Evolutionary conservation across 441 rosid species (phyloP).

Genomic region (Adansonia gregorii): DNA sequence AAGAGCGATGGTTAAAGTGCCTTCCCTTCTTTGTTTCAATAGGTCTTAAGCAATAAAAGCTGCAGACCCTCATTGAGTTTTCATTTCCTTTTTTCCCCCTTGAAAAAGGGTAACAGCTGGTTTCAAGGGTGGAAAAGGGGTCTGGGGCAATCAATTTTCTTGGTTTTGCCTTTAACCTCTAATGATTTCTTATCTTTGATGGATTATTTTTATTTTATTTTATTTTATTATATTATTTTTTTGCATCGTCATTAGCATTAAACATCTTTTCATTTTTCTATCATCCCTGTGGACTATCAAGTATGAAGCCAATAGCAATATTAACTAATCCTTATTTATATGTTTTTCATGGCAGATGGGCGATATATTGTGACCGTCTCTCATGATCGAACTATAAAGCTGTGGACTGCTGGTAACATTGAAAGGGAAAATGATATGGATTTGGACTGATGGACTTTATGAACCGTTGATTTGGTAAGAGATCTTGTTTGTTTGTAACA

Average conservation of each 20-base stretch:
- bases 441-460: conserved; percentile 14
- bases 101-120: background rate
- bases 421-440: conserved; percentile 23
- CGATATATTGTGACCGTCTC: conserved; percentile 26
- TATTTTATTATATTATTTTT: background rate
- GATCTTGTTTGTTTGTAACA: background rate
- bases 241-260: background rate
- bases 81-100: background rate
- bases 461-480: background rate
- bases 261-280: background rate
- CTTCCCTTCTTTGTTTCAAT: background rate
- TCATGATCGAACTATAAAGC: conserved; percentile 32
- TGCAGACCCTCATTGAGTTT: background rate
- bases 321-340: background rate
- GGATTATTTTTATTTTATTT: background rate
- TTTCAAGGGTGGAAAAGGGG: conserved; percentile 7
- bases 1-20: background rate
- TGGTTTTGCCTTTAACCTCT: background rate
- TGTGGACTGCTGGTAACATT: conserved; percentile 21
- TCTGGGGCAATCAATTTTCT: background rate
- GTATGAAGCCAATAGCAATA: background rate
- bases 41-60: background rate
- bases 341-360: conserved; percentile 20
- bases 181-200: background rate
- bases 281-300: background rate